A percentile compares a stretch with the other conserved stretches of the same genome.
Evolutionary conservation across 805 yeast genomes (phyloP).

Genomic region (Myxozyma melibiosi): DNA sequence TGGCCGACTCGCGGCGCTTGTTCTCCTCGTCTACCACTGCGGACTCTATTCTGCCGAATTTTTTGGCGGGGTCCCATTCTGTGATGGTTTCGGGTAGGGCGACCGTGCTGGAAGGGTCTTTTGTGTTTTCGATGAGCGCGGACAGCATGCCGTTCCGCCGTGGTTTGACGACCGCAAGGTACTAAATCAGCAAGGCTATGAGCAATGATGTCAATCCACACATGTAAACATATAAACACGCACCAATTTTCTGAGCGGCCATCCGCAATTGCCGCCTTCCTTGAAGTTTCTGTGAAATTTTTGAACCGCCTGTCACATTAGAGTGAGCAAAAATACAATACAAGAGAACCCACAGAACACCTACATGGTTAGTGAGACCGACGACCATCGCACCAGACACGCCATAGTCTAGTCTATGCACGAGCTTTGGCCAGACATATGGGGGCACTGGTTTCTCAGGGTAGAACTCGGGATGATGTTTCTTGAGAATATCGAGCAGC

Average conservation of each 20-base stretch:
- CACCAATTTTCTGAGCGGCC: slow-evolving; percentile 28
- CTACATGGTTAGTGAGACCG: slow-evolving; percentile 22
- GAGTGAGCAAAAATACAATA: too few relatives aligned
- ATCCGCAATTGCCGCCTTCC: slow-evolving; percentile 27
- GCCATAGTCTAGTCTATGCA: slow-evolving; percentile 30
- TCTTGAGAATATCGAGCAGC: slow-evolving; percentile 11
- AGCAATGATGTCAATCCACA: background rate
- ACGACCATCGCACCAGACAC: slow-evolving; percentile 32
- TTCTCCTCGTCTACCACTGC: too few relatives aligned
- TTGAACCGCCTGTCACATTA: slow-evolving; percentile 21
- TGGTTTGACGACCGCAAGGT: slow-evolving; percentile 14
- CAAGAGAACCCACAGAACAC: background rate
- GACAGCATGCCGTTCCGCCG: slow-evolving; percentile 4
- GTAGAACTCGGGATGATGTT: slow-evolving; percentile 16
- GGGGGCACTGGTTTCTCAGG: slow-evolving; percentile 1
- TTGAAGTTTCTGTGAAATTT: slow-evolving; percentile 13
- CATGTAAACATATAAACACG: background rate
- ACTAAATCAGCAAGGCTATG: too few relatives aligned
- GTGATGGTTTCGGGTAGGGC: too few relatives aligned
- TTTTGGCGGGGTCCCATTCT: too few relatives aligned
- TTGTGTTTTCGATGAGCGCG: too few relatives aligned
- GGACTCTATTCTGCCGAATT: too few relatives aligned
- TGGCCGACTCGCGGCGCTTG: too few relatives aligned
- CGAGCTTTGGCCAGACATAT: slow-evolving; percentile 27
- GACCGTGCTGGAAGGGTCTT: too few relatives aligned